Base-by-base conservation (phyloP, 805 yeast genomes). In the Debaryomyces hansenii region DNA sequence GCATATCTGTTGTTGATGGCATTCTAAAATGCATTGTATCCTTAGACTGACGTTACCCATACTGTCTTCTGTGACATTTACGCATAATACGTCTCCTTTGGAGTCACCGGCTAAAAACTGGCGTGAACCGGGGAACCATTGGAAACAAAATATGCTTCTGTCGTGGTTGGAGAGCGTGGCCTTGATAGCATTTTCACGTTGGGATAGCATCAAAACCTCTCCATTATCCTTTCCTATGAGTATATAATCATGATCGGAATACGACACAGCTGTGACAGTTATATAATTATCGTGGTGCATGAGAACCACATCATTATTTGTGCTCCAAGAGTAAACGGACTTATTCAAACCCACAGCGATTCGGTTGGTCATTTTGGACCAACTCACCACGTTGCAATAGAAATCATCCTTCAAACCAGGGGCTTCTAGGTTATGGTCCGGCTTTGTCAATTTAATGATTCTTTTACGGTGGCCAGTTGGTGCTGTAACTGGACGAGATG, bases 351-450 rank as follows among this genome's bases (percentile, higher is more conserved):
- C 96, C 1, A 89, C 89, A 0, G 84, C 84, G 0, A 88, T 67
- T 20, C 68, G 69, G 36, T 72, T 73, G 1, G 80, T 64, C 12
- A 54, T 54, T 6, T 58, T 59, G 0, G 90, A 81, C 96, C 96
- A 89, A 4, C 89, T 78, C 0, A 89, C 77, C 45, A 87, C 68
- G 57, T 87, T 87, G 1, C 88, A 77, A 63, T 89, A 90, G 58
- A 83, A 89, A 60, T 90, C 96, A 61, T 87, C 84, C 49, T 85
- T 68, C 44, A 89, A 62, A 2, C 82, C 81, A 0, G 90, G 90
- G 0, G 94, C 91, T 35, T 63, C 64, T n/a, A 65, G 47, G 14
- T 59, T 47, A 34, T 48, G 42, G 42, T 39, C 42, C 10, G 42
- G 42, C 8, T 28, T 39, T 11, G 42, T 21, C 31, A 39, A 39